Conservation (phyloP, 1,284 basidiomycete genomes). For the Waitea zeae region DNA sequence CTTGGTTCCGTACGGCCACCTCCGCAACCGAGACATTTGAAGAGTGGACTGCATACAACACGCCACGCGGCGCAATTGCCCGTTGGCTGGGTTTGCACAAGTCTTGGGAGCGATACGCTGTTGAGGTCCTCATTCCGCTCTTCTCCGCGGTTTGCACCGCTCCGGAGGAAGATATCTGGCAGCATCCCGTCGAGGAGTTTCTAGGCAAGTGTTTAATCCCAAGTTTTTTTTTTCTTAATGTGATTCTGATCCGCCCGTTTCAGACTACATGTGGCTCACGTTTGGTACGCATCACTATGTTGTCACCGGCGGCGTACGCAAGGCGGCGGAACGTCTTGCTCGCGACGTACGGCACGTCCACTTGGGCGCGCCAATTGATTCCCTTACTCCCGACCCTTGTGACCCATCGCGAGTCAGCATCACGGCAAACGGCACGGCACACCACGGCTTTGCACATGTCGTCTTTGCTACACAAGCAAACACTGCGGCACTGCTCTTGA, state of each 20-base stretch:
- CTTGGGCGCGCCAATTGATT: constrained; percentile 28
- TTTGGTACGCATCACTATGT: constrained; percentile 45
- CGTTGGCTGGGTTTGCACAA: constrained; percentile 22
- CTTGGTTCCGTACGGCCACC: constrained; percentile 20
- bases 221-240: constrained; percentile 1
- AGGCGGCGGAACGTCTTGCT: constrained; percentile 30
- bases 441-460: constrained; percentile 39
- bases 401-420: constrained; percentile 13
- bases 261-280: constrained; percentile 49
- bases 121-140: constrained; percentile 37
- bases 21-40: constrained; percentile 21
- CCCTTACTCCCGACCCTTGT: constrained; percentile 19
- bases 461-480: constrained; percentile 59
- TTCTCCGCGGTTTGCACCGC: constrained; percentile 63
- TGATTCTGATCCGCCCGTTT: no score
- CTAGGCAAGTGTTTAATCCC: constrained; percentile 24
- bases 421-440: constrained; percentile 8
- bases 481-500: constrained; percentile 30
- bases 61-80: constrained; percentile 21
- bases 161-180: constrained; percentile 25
- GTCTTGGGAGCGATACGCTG: constrained; percentile 35
- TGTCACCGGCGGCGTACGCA: constrained; percentile 31
- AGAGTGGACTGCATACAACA: constrained; percentile 25
- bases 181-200: constrained; percentile 43
- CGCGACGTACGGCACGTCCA: constrained; percentile 29